Base-by-base conservation (phyloP, 108 stramenopile species). In the Pseudonitzschia delicatissima region DNA sequence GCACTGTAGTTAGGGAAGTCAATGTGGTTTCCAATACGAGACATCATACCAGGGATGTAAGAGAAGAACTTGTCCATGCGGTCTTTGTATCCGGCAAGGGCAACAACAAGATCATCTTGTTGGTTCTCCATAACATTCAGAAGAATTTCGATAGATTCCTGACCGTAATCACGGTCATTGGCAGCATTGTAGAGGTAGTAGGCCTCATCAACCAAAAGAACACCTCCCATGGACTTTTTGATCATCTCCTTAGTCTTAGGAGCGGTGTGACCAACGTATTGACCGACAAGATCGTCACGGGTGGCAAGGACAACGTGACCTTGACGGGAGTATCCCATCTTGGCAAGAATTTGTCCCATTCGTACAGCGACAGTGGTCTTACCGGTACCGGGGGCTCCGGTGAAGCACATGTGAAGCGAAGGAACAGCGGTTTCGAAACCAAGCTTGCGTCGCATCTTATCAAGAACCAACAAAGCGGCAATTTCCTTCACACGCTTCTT, bases 191-290 rank as follows among this genome's bases (percentile, higher is more conserved):
- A 97, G 27, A 98, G 88, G 87, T 96, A 97, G 86, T 98, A 98
- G 23, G 98, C 98, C 92, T 98, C 98, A 81, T 98, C 98, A 45
- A 98, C 95, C 58, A 98, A 90, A 57, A 98, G 88, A 45, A 98
- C 80, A 57, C 93, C 93, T 57, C 93, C 93, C 87, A 97, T 92
- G 47, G 96, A 94, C 85, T 97, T 95, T 85, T 97, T 97, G 86
- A 98, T 96, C 96, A 97, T 96, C 68, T 96, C 98, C 94, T 97
- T 98, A 59, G 96, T 97, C 86, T 97, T 97, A 40, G 96, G 98
- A 17, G 96, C 98, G 32, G 98, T 98, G 90, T 98, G 98, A 49
- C 98, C 98, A 55, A 98, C 96, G 72, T 98, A 98, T 74, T 98
- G 98, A 31, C 98, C 98, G 9, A 97, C 96, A 58, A 98, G 92